phyloP scores from a whole-genome alignment of 108 stramenopile species.

The Skeletonema potamos region DNA sequence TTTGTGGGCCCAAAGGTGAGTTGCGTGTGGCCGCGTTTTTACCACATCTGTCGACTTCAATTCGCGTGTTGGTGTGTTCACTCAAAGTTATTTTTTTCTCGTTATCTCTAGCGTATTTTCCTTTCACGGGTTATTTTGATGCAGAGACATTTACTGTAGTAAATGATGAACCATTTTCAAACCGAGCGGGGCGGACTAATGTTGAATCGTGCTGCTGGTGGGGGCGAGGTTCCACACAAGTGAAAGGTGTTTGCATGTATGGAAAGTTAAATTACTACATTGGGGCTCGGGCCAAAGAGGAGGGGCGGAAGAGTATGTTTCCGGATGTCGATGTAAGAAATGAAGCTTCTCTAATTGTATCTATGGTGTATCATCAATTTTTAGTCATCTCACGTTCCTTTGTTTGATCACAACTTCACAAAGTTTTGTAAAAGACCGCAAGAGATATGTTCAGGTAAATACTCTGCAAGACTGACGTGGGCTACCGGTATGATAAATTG shows the following conservation, averaged over 20 bases:
- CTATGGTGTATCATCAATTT: background rate
- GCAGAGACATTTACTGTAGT: background rate
- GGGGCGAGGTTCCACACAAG: slow-evolving; percentile 27
- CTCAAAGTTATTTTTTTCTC: background rate
- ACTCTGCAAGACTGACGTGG: slow-evolving; percentile 35
- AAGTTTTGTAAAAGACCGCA: slow-evolving; percentile 27
- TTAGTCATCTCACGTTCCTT: background rate
- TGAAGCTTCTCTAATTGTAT: background rate
- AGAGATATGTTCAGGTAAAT: slow-evolving; percentile 29
- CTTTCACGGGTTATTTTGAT: slow-evolving; percentile 23
- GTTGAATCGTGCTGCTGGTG: slow-evolving; percentile 27
- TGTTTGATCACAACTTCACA: background rate
- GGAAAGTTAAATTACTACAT: slow-evolving; percentile 41
- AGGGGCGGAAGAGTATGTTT: slow-evolving; percentile 15
- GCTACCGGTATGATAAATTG: slow-evolving; percentile 44
- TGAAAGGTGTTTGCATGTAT: slow-evolving; percentile 26
- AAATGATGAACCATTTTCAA: slow-evolving; percentile 17
- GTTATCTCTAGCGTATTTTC: slow-evolving; percentile 7
- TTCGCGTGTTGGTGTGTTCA: background rate
- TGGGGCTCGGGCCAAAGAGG: slow-evolving; percentile 2
- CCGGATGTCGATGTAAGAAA: slow-evolving; percentile 16
- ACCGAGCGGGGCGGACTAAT: background rate
- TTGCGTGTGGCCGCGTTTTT: background rate
- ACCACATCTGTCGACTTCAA: background rate
- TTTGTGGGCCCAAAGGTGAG: slow-evolving; percentile 29